phyloP scores from a whole-genome alignment of 306 rosid genomes.

The Acmispon strigosus region DNA sequence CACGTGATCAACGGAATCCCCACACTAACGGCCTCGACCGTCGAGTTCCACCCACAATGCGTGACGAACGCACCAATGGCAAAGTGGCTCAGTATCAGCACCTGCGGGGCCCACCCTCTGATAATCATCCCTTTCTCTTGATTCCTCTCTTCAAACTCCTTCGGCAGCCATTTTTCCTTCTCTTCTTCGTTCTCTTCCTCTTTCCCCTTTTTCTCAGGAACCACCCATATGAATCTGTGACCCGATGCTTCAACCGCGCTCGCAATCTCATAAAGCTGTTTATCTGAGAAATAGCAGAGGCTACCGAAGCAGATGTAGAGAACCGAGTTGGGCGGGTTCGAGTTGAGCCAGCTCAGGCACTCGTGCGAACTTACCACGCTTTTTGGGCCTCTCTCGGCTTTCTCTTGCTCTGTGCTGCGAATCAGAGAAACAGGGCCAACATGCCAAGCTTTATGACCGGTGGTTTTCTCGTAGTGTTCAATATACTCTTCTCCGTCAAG shows the following conservation, averaged over 20 bases:
- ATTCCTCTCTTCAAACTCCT: constrained; percentile 18
- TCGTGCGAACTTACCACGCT: constrained; percentile 13
- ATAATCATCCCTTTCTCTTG: constrained; percentile 5
- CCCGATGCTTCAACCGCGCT: constrained; percentile 9
- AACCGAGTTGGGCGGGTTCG: constrained; percentile 17
- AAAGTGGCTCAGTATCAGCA: not conserved
- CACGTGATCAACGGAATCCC: constrained; percentile 33
- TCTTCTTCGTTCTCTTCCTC: constrained; percentile 1
- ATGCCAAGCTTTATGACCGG: constrained; percentile 20
- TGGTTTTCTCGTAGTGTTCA: not conserved
- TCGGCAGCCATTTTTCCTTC: constrained; percentile 25
- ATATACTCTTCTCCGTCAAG: constrained; percentile 26
- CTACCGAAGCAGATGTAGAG: constrained; percentile 27
- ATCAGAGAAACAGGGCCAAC: constrained; percentile 30
- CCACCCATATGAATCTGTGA: constrained; percentile 18
- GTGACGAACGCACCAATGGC: constrained; percentile 16
- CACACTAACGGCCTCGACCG: not conserved
- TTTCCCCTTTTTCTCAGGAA: constrained; percentile 20
- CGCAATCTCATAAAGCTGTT: constrained; percentile 27
- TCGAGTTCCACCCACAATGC: constrained; percentile 32
- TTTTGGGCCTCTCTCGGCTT: constrained; percentile 15
- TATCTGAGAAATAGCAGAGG: not conserved
- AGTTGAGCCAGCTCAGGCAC: constrained; percentile 26
- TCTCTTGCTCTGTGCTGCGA: not conserved
- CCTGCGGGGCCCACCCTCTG: constrained; percentile 30